Base-by-base conservation (phyloP, 768 basidiomycete species). In the Kwoniella sp. region DNA sequence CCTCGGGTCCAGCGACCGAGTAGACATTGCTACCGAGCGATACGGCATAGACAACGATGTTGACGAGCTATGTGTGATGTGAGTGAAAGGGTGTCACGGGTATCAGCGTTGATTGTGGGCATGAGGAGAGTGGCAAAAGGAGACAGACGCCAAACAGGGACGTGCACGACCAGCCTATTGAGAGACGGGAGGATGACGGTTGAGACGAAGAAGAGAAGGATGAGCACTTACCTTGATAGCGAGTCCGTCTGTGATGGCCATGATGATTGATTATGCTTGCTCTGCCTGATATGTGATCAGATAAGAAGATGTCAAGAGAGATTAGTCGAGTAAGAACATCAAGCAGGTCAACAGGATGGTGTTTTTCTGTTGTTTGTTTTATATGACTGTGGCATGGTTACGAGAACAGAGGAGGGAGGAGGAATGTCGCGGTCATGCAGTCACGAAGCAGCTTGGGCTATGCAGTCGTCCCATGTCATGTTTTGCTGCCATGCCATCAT, bases 21-120 rank as follows among this genome's bases (percentile, higher is more conserved):
- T 92, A 94, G 62, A 93, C 85, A 82, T 95, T 95, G 69, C 61
- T 69, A 48, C 80, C 93, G n/a, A 95, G 84, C 82, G 94, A 92
- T 65, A 90, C 78, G 76, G 92, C 85, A 79, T 91, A 95, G 53
- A 90, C 88, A 60, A 92, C 61, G 62, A 95, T 84, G 82, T 96
- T 96, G 67, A 87, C 82, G 73, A 94, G 52, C 76, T 78, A 55
- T 26, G 57, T 38, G 26, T 52, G 50, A 25, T 28, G 28, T 5
- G 34, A 5, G 34, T 5, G 13, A 13, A 34, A 34, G 34, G 13
- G 34, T 34, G 34, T n/a, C 34, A 13, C 13, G 34, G 34, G 13
- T 34, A 34, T 34, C 34, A 34, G 34, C 34, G 34, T 37, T 37
- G 34, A 37, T 13, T 37, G 34, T 37, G 34, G 34, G 34, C 34